These are phyloP conservation scores for Meyerozyma carpophila DNA, from an alignment of 1,139 yeast species.

Conservation along the genomic window DNA sequence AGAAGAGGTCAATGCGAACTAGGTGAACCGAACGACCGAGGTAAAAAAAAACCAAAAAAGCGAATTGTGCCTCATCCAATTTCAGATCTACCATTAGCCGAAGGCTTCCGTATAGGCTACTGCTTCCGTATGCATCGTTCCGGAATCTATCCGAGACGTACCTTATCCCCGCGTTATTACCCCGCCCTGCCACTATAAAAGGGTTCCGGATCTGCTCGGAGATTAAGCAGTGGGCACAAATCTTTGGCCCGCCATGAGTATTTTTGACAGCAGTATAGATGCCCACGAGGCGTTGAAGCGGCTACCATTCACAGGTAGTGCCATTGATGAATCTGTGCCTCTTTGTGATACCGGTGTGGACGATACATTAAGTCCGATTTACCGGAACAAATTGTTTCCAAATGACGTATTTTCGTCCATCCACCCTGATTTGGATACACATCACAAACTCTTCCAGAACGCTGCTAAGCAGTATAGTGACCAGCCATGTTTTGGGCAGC, in stretches of 20 bases:
- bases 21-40: too few relatives aligned
- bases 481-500: slow-evolving; percentile 24
- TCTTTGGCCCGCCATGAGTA: not conserved
- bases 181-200: too few relatives aligned
- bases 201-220: too few relatives aligned
- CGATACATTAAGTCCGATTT: slow-evolving; percentile 5
- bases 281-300: not conserved
- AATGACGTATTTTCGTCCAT: slow-evolving; percentile 5
- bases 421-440: slow-evolving; percentile 23
- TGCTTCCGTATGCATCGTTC: too few relatives aligned
- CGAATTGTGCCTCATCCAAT: too few relatives aligned
- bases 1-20: too few relatives aligned
- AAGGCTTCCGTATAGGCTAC: too few relatives aligned
- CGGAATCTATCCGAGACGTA: too few relatives aligned
- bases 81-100: too few relatives aligned
- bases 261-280: not conserved
- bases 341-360: slow-evolving; percentile 1
- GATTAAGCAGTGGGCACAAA: too few relatives aligned
- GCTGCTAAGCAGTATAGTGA: slow-evolving; percentile 16
- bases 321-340: slow-evolving; percentile 3
- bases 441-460: slow-evolving; percentile 19
- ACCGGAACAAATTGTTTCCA: slow-evolving; percentile 8
- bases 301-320: slow-evolving; percentile 1
- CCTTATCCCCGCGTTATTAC: too few relatives aligned
- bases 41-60: too few relatives aligned